A percentile compares a stretch with the other conserved stretches of the same genome.
Evolutionary conservation across 495 filamentous ascomycete species (phyloP).

Genomic region (Aspergillus funiculosus): DNA sequence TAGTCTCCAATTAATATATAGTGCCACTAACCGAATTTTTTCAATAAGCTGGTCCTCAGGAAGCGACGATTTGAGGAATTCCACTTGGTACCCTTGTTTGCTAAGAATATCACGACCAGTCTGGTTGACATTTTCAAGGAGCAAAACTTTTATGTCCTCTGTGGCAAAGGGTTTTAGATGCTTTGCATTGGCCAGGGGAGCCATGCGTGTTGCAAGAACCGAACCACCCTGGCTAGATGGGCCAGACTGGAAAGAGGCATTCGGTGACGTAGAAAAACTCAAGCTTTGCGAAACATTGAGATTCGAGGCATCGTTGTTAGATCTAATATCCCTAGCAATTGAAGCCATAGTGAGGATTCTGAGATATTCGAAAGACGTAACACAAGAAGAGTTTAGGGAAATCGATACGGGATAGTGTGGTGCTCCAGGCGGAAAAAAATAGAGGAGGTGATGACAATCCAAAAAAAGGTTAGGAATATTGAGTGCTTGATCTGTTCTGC

Average conservation of each 20-base stretch:
- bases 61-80: conserved; percentile 80
- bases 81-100: conserved; percentile 91
- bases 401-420: too few species aligned
- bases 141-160: conserved; percentile 89
- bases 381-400: too few species aligned
- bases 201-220: conserved; percentile 24
- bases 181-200: conserved; percentile 51
- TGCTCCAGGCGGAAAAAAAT: too few species aligned
- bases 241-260: conserved; percentile 58
- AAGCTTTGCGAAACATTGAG: conserved; percentile 47
- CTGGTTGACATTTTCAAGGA: conserved; percentile 94
- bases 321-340: conserved; percentile 28
- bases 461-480: too few species aligned
- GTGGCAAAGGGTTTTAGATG: conserved; percentile 93
- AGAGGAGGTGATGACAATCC: too few species aligned
- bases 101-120: conserved; percentile 77
- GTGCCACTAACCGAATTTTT: conserved; percentile 74
- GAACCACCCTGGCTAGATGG: conserved; percentile 44
- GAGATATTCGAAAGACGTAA: neutral
- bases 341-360: conserved; percentile 13
- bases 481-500: too few species aligned
- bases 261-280: conserved; percentile 57
- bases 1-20: neutral
- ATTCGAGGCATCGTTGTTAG: conserved; percentile 27
- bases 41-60: conserved; percentile 91